Evolutionary conservation across 805 yeast genomes (phyloP).

Genomic region (Kodamaea restingae): DNA sequence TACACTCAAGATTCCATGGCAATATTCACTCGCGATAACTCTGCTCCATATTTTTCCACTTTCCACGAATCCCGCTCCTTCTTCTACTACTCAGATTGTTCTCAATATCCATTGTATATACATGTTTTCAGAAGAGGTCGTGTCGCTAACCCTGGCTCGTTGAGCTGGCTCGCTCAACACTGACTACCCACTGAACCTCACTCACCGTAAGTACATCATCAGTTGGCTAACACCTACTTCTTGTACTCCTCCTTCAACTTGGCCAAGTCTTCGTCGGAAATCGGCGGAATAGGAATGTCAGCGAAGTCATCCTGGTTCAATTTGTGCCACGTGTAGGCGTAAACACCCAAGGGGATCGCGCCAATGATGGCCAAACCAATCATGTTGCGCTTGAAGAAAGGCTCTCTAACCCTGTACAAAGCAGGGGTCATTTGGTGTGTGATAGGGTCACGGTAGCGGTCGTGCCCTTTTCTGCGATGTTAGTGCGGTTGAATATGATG

Average conservation of each 20-base stretch:
- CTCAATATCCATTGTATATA: neutral
- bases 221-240: conserved; percentile 1
- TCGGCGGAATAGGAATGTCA: conserved; percentile 93
- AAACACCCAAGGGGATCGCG: conserved; percentile 68
- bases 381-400: conserved; percentile 77
- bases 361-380: conserved; percentile 54
- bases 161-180: too few species aligned
- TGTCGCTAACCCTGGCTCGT: too few species aligned
- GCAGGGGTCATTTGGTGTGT: conserved; percentile 93
- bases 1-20: too few species aligned
- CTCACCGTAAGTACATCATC: too few species aligned
- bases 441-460: conserved; percentile 51
- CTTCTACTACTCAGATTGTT: too few species aligned
- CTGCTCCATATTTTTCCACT: too few species aligned
- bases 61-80: too few species aligned
- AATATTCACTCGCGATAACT: too few species aligned
- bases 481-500: conserved; percentile 5
- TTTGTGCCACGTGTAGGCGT: conserved; percentile 57
- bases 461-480: conserved; percentile 37
- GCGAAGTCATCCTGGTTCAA: conserved; percentile 76
- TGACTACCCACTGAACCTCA: too few species aligned
- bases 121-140: too few species aligned
- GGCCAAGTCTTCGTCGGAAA: conserved; percentile 70
- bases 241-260: conserved; percentile 65
- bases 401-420: conserved; percentile 82